Evolutionary conservation across 208 protist genomes (phyloP).

Genomic region (Vickermania ingenoplastis): DNA sequence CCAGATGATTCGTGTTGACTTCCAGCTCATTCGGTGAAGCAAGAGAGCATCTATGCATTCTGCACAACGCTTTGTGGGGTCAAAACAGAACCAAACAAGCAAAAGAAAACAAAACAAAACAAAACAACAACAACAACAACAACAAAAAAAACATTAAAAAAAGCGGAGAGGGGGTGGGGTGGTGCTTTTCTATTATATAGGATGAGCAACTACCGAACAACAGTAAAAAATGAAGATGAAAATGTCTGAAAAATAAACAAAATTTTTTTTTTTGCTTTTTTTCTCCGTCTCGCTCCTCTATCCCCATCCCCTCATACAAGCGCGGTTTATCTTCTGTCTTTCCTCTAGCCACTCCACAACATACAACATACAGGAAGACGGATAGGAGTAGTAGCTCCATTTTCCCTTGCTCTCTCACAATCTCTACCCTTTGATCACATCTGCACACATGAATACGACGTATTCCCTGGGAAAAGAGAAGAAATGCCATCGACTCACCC

Average conservation of each 20-base stretch:
- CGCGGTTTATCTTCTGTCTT: background rate
- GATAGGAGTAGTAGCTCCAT: background rate
- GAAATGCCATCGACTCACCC: background rate
- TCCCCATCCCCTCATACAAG: background rate
- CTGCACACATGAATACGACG: background rate
- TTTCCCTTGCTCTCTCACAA: background rate
- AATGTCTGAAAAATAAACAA: no score
- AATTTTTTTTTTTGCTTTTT: no score
- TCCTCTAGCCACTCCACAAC: background rate
- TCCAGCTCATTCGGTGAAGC: conserved; percentile 5
- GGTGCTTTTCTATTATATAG: no score
- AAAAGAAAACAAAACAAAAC: background rate
- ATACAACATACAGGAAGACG: no score
- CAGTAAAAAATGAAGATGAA: no score
- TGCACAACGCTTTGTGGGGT: background rate
- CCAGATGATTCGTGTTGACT: background rate
- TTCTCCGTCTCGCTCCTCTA: background rate
- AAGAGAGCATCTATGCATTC: background rate
- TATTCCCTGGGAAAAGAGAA: background rate
- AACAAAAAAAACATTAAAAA: no score
- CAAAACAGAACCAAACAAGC: background rate
- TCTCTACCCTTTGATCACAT: background rate
- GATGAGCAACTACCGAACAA: no score
- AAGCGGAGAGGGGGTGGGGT: no score
- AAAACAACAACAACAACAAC: no score